These are phyloP conservation scores for Exophiala sp. DNA, from an alignment of 2,329 filamentous ascomycete species.

Conservation along the genomic window DNA sequence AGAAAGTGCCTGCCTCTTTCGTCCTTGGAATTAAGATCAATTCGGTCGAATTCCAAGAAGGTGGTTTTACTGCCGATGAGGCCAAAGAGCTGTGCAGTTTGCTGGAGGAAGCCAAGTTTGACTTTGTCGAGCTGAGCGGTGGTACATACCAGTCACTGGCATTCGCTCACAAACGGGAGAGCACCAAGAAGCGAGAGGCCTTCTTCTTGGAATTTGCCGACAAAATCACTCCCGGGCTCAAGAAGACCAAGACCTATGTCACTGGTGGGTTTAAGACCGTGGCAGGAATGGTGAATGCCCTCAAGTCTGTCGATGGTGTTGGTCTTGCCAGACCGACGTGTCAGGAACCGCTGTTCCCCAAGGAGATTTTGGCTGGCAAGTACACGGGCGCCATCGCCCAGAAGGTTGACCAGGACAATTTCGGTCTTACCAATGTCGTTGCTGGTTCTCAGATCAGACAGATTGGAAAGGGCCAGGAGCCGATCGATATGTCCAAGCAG, in stretches of 20 bases:
- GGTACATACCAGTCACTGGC: constrained; percentile 25
- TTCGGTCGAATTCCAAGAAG: constrained; percentile 27
- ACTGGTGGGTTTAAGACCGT: constrained; percentile 24
- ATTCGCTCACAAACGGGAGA: constrained; percentile 25
- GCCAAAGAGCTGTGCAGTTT: constrained; percentile 20
- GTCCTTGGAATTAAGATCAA: constrained; percentile 55
- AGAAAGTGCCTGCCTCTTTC: constrained; percentile 33
- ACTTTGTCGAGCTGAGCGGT: constrained; percentile 26
- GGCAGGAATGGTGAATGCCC: constrained; percentile 22
- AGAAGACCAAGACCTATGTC: constrained; percentile 26
- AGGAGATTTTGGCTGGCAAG: constrained; percentile 33
- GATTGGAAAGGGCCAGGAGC: constrained; percentile 49
- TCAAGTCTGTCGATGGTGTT: constrained; percentile 20
- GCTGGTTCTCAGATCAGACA: constrained; percentile 49
- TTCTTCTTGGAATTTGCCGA: constrained; percentile 28
- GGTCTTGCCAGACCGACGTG: constrained; percentile 34
- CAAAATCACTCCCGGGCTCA: constrained; percentile 23
- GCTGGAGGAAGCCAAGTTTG: constrained; percentile 23
- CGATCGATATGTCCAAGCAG: constrained; percentile 47
- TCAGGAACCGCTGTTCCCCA: constrained; percentile 43
- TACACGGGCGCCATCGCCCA: constrained; percentile 46
- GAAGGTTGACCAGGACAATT: constrained; percentile 48
- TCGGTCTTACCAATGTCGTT: constrained; percentile 44
- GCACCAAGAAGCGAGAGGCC: constrained; percentile 21
- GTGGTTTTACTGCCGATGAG: constrained; percentile 24